A percentile compares a stretch with the other conserved stretches of the same genome.
phyloP scores from a whole-genome alignment of 2,329 filamentous ascomycete species.

The Pseudopyrenochaeta lycopersici region DNA sequence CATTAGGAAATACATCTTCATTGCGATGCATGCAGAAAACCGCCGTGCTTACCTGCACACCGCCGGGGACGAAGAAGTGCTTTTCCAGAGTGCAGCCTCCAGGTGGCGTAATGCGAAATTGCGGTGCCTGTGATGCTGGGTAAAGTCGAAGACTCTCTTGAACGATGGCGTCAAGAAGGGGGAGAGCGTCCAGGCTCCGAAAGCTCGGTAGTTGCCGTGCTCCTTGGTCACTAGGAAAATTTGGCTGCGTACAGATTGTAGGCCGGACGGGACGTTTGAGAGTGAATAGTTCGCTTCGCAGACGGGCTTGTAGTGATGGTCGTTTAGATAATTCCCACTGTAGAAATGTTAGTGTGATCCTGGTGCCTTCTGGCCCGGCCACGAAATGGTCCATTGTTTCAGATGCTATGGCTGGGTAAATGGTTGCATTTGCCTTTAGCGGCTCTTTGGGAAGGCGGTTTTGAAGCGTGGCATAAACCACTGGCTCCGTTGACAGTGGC shows the following conservation, averaged over 20 bases:
- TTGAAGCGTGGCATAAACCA: too few species aligned
- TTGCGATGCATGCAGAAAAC: slow-evolving; percentile 53
- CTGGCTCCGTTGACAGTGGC: slow-evolving; percentile 39
- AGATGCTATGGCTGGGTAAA: slow-evolving; percentile 60
- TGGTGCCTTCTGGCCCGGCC: slow-evolving; percentile 78
- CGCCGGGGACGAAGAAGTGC: slow-evolving; percentile 42
- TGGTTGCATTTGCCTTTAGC: slow-evolving; percentile 7
- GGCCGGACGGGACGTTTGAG: not conserved
- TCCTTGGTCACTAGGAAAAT: slow-evolving; percentile 17
- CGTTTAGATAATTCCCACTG: slow-evolving; percentile 60
- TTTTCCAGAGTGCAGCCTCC: slow-evolving; percentile 42
- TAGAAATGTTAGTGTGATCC: slow-evolving; percentile 70
- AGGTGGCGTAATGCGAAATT: slow-evolving; percentile 60
- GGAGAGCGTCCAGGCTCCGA: slow-evolving; percentile 54
- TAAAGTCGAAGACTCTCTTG: slow-evolving; percentile 67
- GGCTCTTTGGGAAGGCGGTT: not conserved
- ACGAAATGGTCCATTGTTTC: slow-evolving; percentile 78
- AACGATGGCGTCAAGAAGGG: slow-evolving; percentile 64
- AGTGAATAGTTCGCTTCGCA: slow-evolving; percentile 48
- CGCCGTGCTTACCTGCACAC: slow-evolving; percentile 48
- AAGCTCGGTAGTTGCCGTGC: slow-evolving; percentile 25
- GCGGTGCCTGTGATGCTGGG: slow-evolving; percentile 65
- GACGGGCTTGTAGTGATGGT: slow-evolving; percentile 31
- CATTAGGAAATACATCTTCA: slow-evolving; percentile 47
- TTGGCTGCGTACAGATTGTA: not conserved